Evolutionary conservation across 495 filamentous ascomycete genomes (phyloP), one percentile per base, ranked within the genome.

Genomic region (Hypoxylon lienhwacheense): DNA sequence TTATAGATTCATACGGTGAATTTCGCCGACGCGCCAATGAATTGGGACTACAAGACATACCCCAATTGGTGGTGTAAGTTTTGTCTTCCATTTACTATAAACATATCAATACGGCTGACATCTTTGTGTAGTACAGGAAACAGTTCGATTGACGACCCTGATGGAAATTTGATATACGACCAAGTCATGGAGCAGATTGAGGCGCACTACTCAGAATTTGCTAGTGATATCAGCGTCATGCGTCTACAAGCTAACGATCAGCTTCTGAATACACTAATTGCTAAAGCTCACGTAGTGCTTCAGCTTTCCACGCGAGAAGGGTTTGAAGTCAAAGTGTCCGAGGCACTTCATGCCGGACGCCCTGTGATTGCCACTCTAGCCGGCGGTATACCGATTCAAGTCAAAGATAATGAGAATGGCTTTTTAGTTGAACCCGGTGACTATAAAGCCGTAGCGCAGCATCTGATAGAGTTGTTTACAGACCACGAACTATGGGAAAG

Each of bases 321-420:
- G 2, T 95, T 95, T 61, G 89, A 95, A 66, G 85, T 93, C 47
- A 95, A 95, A 70, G 89, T 95, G 11, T 90, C 86, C 0, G 90
- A 95, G 67, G 90, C 88, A 19, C 76, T 91, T 5, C 89, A 92
- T 67, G 90, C 91, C 57, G 90, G 90, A 16, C 83, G 86, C 7
- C 90, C 90, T 1, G 79, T 91, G 36, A 90, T 96, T 44, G 88
- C 87, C 4, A 89, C 87, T 1, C 76, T 77, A 11, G 86, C 86
- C 0, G 90, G 90, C 24, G 90, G 90, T 3, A 91, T 96, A 41
- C 88, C 90, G 0, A 76, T 95, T 7, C 89, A 95, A 70, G 78
- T 95, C 29, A 78, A 85, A 55, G 68, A 93, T 63, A 76, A 76
- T 35, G 81, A 88, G 62, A 88, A 85, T 53, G 89, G 89, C 0